phyloP scores from a whole-genome alignment of 805 yeast genomes.

The Sugiyamaella lignohabitans region DNA sequence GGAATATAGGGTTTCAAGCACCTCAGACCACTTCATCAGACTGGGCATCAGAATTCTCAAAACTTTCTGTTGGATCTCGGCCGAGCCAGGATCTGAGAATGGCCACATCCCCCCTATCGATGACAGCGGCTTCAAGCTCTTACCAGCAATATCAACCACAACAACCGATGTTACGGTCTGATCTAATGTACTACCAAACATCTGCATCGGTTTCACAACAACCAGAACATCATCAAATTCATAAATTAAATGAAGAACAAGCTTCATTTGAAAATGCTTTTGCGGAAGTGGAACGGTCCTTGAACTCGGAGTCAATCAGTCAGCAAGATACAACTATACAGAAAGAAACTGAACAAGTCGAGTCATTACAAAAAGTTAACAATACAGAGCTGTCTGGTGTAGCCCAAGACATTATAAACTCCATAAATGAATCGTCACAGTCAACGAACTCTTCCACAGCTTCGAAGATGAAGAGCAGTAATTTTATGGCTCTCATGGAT shows the following conservation, averaged over 20 bases:
- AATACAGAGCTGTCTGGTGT: slow-evolving; percentile 18
- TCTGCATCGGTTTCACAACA: slow-evolving; percentile 2
- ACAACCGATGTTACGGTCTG: neutral
- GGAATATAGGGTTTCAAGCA: neutral
- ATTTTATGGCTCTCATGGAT: slow-evolving; percentile 26
- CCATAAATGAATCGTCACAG: slow-evolving; percentile 4
- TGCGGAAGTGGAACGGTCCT: slow-evolving; percentile 19
- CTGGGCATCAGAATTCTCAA: slow-evolving; percentile 15
- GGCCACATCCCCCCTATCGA: neutral
- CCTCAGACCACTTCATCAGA: slow-evolving; percentile 3
- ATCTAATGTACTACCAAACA: neutral
- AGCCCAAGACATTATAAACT: slow-evolving; percentile 19
- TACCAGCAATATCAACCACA: neutral
- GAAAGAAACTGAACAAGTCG: slow-evolving; percentile 8
- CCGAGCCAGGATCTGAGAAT: neutral
- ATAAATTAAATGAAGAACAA: slow-evolving; percentile 16
- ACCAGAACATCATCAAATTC: slow-evolving; percentile 23
- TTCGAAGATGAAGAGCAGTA: slow-evolving; percentile 21
- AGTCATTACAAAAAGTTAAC: neutral
- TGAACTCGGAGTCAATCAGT: neutral
- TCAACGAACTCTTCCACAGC: slow-evolving; percentile 3
- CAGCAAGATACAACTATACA: slow-evolving; percentile 3
- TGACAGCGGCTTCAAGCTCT: neutral
- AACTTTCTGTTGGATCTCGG: slow-evolving; percentile 8
- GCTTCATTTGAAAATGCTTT: slow-evolving; percentile 24